These are phyloP conservation scores for Spiromastix sp. DNA, from an alignment of 2,329 filamentous ascomycete genomes.

Conservation along the genomic window DNA sequence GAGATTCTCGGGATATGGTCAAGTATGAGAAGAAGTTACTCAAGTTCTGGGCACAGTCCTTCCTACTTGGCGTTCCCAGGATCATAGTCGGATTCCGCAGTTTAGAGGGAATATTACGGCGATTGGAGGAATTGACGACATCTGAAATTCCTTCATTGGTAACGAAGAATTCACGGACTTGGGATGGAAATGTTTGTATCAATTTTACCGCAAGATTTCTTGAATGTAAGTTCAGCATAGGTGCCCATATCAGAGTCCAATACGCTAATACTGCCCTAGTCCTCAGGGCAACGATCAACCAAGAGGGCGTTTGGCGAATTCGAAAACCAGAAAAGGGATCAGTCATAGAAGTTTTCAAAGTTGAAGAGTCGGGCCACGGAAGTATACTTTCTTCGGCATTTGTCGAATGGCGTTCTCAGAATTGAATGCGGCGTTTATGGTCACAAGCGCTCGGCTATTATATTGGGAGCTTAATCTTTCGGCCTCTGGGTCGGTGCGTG, in stretches of 20 bases:
- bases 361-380: constrained; percentile 66
- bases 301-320: constrained; percentile 75
- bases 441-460: too few relatives aligned
- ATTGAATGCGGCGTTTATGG: too few relatives aligned
- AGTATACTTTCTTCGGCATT: constrained; percentile 69
- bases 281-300: constrained; percentile 48
- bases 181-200: constrained; percentile 91
- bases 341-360: constrained; percentile 61
- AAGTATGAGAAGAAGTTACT: constrained; percentile 83
- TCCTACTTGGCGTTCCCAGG: constrained; percentile 81
- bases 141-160: constrained; percentile 67
- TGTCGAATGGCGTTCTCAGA: constrained; percentile 53
- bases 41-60: constrained; percentile 96
- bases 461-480: too few relatives aligned
- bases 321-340: constrained; percentile 52
- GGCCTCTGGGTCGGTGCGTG: too few relatives aligned
- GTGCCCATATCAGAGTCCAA: too few relatives aligned
- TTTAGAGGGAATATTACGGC: constrained; percentile 58
- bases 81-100: constrained; percentile 85
- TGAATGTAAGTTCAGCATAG: constrained; percentile 52
- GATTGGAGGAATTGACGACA: constrained; percentile 70
- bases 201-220: constrained; percentile 76
- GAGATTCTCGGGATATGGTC: constrained; percentile 54
- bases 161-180: constrained; percentile 56
- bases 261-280: too few relatives aligned